Evolutionary conservation across 352 stramenopile genomes (phyloP).

Genomic region (Phytophthora hybrid): DNA sequence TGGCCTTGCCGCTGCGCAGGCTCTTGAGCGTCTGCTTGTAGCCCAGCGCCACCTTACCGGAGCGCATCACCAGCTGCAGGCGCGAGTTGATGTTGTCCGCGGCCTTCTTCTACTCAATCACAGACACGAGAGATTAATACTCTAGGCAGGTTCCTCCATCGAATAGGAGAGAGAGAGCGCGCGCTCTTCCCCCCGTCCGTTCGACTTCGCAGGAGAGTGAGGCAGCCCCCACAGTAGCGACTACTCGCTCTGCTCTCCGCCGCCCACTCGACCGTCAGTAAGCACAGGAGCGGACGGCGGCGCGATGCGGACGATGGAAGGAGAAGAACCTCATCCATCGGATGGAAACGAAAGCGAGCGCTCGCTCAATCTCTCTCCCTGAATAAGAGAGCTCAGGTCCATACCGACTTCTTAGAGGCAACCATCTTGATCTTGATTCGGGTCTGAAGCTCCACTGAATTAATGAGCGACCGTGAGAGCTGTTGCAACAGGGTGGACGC

Average conservation of each 20-base stretch:
- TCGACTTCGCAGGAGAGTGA: constrained; percentile 48
- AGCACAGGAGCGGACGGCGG: constrained; percentile 1
- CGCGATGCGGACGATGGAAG: neutral
- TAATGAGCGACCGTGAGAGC: constrained; percentile 11
- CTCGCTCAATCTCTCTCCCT: neutral
- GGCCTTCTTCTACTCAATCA: constrained; percentile 94
- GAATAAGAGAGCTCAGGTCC: constrained; percentile 43
- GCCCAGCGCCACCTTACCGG: constrained; percentile 98
- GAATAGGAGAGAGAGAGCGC: constrained; percentile 23
- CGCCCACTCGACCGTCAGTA: constrained; percentile 11
- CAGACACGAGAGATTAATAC: constrained; percentile 35
- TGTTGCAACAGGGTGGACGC: too few relatives aligned
- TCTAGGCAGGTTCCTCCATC: constrained; percentile 36
- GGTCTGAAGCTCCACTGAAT: constrained; percentile 80
- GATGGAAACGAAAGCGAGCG: constrained; percentile 37
- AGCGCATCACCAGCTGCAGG: constrained; percentile 99
- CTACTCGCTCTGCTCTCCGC: neutral
- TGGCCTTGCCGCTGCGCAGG: constrained; percentile 96
- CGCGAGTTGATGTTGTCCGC: constrained; percentile 99
- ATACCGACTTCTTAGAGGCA: constrained; percentile 93
- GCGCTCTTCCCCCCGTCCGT: constrained; percentile 35
- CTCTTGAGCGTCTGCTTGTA: constrained; percentile 99
- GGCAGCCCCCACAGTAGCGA: neutral
- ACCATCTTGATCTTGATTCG: constrained; percentile 82
- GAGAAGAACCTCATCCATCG: constrained; percentile 63